These are phyloP conservation scores for Auriscalpium orientale DNA, from an alignment of 768 basidiomycete species.

Conservation along the genomic window DNA sequence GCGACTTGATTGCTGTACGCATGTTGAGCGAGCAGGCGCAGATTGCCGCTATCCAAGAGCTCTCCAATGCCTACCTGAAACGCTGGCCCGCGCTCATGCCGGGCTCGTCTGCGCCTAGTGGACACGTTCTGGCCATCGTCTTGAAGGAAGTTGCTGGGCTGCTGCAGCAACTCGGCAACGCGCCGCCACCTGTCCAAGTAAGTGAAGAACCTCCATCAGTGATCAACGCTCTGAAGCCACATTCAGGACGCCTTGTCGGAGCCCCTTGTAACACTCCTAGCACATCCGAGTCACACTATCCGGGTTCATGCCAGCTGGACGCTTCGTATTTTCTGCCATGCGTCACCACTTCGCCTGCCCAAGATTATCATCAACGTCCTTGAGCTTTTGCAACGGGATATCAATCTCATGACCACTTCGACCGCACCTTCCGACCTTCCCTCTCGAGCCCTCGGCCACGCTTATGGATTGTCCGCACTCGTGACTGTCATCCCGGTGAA, in stretches of 20 bases:
- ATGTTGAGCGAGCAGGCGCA: slow-evolving; percentile 93
- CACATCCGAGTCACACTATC: slow-evolving; percentile 84
- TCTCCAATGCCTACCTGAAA: slow-evolving; percentile 75
- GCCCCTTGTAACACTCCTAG: slow-evolving; percentile 75
- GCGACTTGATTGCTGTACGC: slow-evolving; percentile 82
- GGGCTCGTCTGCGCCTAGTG: slow-evolving; percentile 62
- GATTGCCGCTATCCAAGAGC: slow-evolving; percentile 82
- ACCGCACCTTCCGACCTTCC: slow-evolving; percentile 64
- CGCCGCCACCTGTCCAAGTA: slow-evolving; percentile 82
- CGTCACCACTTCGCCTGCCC: slow-evolving; percentile 79
- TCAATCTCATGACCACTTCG: slow-evolving; percentile 65
- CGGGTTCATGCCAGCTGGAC: slow-evolving; percentile 84
- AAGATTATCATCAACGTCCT: slow-evolving; percentile 70
- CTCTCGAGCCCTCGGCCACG: slow-evolving; percentile 72
- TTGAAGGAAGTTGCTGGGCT: slow-evolving; percentile 81
- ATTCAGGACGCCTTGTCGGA: slow-evolving; percentile 70
- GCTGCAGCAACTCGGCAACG: slow-evolving; percentile 84
- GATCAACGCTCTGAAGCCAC: not conserved
- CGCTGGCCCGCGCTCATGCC: slow-evolving; percentile 93
- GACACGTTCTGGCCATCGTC: slow-evolving; percentile 62
- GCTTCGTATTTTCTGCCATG: slow-evolving; percentile 83
- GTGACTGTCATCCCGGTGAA: slow-evolving; percentile 80
- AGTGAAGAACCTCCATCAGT: slow-evolving; percentile 8
- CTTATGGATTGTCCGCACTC: slow-evolving; percentile 83
- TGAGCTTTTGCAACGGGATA: slow-evolving; percentile 79